These are phyloP conservation scores for Talaromyces nanjingensis DNA, from an alignment of 495 filamentous ascomycete genomes.

Conservation along the genomic window DNA sequence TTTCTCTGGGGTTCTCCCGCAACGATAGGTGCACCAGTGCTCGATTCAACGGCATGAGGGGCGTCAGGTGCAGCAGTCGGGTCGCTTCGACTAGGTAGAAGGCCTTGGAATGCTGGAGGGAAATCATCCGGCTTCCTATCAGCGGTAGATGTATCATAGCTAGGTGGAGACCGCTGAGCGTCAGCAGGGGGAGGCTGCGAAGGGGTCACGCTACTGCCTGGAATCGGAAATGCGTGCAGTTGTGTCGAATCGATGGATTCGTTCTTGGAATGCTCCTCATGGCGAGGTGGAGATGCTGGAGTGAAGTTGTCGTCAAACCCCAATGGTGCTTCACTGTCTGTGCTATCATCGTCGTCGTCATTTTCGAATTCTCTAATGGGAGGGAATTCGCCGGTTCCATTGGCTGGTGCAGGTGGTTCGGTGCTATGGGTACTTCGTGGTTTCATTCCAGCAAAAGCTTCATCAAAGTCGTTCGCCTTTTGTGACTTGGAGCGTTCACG, in stretches of 20 bases:
- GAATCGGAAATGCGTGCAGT: slow-evolving; percentile 33
- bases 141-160: slow-evolving; percentile 45
- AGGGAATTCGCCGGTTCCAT: slow-evolving; percentile 66
- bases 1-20: slow-evolving; percentile 31
- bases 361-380: slow-evolving; percentile 80
- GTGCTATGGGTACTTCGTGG: slow-evolving; percentile 13
- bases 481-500: slow-evolving; percentile 48
- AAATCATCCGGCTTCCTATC: slow-evolving; percentile 32
- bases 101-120: slow-evolving; percentile 54
- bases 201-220: slow-evolving; percentile 22
- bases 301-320: slow-evolving; percentile 94
- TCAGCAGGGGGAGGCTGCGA: slow-evolving; percentile 39
- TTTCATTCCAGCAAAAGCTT: slow-evolving; percentile 41
- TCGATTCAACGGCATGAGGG: slow-evolving; percentile 36
- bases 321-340: slow-evolving; percentile 56
- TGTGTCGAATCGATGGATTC: slow-evolving; percentile 34
- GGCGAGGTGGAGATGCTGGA: slow-evolving; percentile 55
- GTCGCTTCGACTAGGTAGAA: slow-evolving; percentile 58
- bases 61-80: slow-evolving; percentile 48
- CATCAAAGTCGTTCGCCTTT: slow-evolving; percentile 50
- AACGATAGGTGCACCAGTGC: slow-evolving; percentile 36
- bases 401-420: slow-evolving; percentile 24
- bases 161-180: slow-evolving; percentile 59
- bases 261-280: slow-evolving; percentile 21
- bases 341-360: slow-evolving; percentile 67